phyloP scores from a whole-genome alignment of 257 asterid species.

The Solanum sejunctum region DNA sequence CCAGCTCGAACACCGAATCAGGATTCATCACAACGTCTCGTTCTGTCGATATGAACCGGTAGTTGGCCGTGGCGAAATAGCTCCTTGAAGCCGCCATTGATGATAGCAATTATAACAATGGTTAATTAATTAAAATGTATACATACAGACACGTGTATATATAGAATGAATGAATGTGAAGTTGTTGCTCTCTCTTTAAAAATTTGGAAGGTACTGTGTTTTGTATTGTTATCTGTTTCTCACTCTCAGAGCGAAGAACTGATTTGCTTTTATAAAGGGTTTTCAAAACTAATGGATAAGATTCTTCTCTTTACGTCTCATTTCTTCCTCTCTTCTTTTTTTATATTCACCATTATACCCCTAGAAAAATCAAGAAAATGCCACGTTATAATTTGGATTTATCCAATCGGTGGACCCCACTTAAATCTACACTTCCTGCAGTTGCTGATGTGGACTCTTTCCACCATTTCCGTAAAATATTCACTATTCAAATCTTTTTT shows the following conservation, averaged over 20 bases:
- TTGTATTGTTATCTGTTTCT: neutral
- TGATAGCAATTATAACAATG: neutral
- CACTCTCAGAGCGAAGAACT: neutral
- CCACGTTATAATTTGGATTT: neutral
- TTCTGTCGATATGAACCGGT: neutral
- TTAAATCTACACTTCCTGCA: neutral
- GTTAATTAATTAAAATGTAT: neutral
- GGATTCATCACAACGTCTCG: neutral
- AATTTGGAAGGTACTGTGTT: neutral
- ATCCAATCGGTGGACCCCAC: neutral
- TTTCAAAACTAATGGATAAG: slow-evolving; percentile 1
- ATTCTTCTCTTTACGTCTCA: neutral
- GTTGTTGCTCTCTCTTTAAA: neutral
- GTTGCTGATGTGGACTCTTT: neutral
- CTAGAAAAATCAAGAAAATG: neutral
- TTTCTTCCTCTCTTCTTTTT: neutral
- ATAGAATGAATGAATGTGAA: neutral
- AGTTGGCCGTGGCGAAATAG: slow-evolving; percentile 2
- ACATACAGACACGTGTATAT: neutral
- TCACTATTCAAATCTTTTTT: neutral
- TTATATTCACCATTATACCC: neutral
- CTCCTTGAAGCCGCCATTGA: slow-evolving; percentile 13
- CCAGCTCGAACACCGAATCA: slow-evolving; percentile 8
- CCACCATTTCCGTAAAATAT: neutral
- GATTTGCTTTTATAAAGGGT: slow-evolving; percentile 5